Conservation (phyloP, 768 basidiomycete species). For the Xerocomus brunneocitrinus region DNA sequence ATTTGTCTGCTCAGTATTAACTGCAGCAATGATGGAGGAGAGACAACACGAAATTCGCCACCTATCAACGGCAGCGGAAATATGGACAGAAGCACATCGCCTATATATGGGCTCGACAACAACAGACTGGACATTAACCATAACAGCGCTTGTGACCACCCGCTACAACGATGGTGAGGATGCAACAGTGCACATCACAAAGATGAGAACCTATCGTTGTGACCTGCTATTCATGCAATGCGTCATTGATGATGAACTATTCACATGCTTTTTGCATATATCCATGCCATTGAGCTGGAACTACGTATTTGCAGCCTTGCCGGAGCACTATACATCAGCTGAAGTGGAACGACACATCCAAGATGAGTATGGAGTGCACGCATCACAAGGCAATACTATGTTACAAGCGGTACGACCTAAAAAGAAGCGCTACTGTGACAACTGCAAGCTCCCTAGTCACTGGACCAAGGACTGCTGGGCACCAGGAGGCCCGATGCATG, state of each 20-base stretch:
- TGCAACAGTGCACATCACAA: neutral
- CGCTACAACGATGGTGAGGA: neutral
- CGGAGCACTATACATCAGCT: slow-evolving; percentile 7
- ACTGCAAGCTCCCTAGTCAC: neutral
- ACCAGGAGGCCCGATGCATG: neutral
- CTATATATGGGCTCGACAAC: neutral
- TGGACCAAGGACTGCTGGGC: neutral
- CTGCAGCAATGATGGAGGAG: neutral
- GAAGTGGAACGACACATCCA: slow-evolving; percentile 4
- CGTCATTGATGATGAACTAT: neutral
- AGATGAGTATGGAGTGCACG: neutral
- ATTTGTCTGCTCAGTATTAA: neutral
- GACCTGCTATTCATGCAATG: neutral
- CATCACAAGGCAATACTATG: neutral
- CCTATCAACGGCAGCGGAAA: neutral
- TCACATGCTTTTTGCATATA: slow-evolving; percentile 12
- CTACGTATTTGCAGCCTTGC: slow-evolving; percentile 10
- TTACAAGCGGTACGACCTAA: neutral
- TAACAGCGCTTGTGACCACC: neutral
- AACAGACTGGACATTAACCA: neutral
- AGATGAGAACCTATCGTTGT: neutral
- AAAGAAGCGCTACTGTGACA: neutral
- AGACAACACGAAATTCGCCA: neutral
- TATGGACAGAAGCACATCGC: neutral
- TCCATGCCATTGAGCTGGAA: slow-evolving; percentile 15